Conservation (phyloP, 768 basidiomycete genomes). For the Paxillus ammoniavirescens region DNA sequence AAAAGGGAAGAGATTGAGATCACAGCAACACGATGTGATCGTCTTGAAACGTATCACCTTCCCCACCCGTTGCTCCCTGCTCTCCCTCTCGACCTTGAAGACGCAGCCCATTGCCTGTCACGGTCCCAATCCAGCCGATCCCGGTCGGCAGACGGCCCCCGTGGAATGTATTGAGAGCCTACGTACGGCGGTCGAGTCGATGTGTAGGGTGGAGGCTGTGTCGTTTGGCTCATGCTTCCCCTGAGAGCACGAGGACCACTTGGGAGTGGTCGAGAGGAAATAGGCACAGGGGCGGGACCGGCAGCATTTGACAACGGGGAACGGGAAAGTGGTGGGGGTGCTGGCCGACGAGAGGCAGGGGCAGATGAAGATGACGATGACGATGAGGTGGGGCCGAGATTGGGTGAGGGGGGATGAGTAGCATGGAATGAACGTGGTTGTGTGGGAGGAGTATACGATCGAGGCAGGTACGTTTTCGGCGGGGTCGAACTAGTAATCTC, state of each 20-base stretch:
- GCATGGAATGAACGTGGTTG: slow-evolving; percentile 46
- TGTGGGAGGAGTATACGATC: slow-evolving; percentile 45
- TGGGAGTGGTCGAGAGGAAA: slow-evolving; percentile 34
- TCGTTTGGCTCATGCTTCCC: slow-evolving; percentile 23
- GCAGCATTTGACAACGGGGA: slow-evolving; percentile 25
- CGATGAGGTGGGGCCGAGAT: slow-evolving; percentile 15
- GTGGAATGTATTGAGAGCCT: slow-evolving; percentile 39
- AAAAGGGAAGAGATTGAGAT: neutral
- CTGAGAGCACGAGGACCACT: slow-evolving; percentile 41
- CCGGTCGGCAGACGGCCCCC: slow-evolving; percentile 53
- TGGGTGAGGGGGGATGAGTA: slow-evolving; percentile 24
- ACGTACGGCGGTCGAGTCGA: slow-evolving; percentile 20
- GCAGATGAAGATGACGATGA: slow-evolving; percentile 14
- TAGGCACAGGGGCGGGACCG: slow-evolving; percentile 18
- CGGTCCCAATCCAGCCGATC: slow-evolving; percentile 47
- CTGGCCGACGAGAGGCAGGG: slow-evolving; percentile 28
- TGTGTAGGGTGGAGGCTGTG: slow-evolving; percentile 17
- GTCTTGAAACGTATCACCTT: slow-evolving; percentile 12
- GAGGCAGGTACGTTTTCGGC: slow-evolving; percentile 35
- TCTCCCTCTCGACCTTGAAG: slow-evolving; percentile 30
- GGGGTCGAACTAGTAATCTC: slow-evolving; percentile 44
- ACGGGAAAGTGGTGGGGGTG: slow-evolving; percentile 30
- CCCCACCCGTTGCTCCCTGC: slow-evolving; percentile 38
- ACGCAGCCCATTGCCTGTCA: slow-evolving; percentile 33
- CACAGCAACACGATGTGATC: neutral